A percentile compares a stretch with the other conserved stretches of the same genome.
phyloP scores from a whole-genome alignment of 2,329 filamentous ascomycete genomes.

The Aspergillus sp. region DNA sequence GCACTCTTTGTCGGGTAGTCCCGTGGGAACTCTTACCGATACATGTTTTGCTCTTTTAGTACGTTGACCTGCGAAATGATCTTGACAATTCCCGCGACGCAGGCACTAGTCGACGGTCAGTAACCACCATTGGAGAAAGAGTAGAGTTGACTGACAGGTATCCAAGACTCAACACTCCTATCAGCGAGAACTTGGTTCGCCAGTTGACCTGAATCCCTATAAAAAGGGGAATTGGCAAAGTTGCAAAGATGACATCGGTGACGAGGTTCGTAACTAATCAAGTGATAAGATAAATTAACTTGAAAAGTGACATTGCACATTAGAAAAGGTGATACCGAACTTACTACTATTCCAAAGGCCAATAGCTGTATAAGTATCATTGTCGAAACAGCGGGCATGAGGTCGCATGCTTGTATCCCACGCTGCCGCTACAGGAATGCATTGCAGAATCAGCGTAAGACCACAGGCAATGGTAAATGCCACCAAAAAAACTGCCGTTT shows the following conservation, averaged over 20 bases:
- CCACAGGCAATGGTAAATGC: constrained; percentile 40
- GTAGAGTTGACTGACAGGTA: constrained; percentile 37
- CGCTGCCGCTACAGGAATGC: constrained; percentile 46
- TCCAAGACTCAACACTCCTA: constrained; percentile 46
- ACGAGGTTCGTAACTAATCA: constrained; percentile 45
- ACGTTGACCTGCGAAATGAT: constrained; percentile 29
- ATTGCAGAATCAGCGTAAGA: constrained; percentile 52
- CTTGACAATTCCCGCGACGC: constrained; percentile 45
- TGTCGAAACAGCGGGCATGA: constrained; percentile 47
- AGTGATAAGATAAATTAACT: background rate
- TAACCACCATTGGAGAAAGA: background rate
- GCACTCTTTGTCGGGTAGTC: too few relatives aligned
- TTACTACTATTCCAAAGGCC: constrained; percentile 34
- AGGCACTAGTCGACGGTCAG: constrained; percentile 32
- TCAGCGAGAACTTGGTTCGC: constrained; percentile 43
- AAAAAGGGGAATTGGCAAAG: constrained; percentile 47
- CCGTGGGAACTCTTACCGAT: constrained; percentile 27
- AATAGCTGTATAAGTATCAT: constrained; percentile 44
- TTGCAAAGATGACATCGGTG: constrained; percentile 49
- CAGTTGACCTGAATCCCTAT: constrained; percentile 29
- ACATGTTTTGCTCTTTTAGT: constrained; percentile 33
- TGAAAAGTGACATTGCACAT: too few relatives aligned
- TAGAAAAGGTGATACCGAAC: constrained; percentile 3
- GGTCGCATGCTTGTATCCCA: constrained; percentile 46
- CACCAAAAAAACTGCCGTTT: constrained; percentile 31